Evolutionary conservation across 2,329 filamentous ascomycete species (phyloP).

Genomic region (Coniella vitis): DNA sequence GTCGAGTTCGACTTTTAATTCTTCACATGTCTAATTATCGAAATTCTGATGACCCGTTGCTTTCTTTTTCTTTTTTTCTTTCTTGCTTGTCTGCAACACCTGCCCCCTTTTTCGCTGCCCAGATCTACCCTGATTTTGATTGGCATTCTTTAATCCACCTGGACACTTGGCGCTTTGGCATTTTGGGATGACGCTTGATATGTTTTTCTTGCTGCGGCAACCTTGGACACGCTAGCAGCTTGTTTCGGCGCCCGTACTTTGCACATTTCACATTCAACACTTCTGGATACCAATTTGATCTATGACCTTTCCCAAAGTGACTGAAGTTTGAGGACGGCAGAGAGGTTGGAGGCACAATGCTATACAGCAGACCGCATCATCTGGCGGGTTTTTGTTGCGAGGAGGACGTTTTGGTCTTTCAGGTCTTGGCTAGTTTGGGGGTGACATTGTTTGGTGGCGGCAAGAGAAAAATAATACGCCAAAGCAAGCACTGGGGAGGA

Average conservation of each 20-base stretch:
- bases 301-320: background rate
- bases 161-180: too few species aligned
- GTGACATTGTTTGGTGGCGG: too few species aligned
- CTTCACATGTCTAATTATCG: background rate
- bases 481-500: too few species aligned
- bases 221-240: background rate
- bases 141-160: too few species aligned
- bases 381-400: background rate
- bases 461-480: too few species aligned
- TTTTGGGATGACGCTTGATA: background rate
- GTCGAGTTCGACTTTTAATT: background rate
- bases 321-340: background rate
- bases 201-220: background rate
- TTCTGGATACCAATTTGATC: conserved; percentile 14
- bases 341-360: background rate
- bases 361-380: background rate
- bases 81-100: background rate
- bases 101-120: too few species aligned
- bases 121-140: too few species aligned
- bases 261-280: conserved; percentile 1
- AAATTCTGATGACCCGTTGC: too few species aligned
- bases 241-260: conserved; percentile 7
- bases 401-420: too few species aligned
- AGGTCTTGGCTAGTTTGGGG: too few species aligned
- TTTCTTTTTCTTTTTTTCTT: conserved; percentile 5